Evolutionary conservation across 2,329 filamentous ascomycete species (phyloP).

Genomic region (Colletotrichum liaoningense): DNA sequence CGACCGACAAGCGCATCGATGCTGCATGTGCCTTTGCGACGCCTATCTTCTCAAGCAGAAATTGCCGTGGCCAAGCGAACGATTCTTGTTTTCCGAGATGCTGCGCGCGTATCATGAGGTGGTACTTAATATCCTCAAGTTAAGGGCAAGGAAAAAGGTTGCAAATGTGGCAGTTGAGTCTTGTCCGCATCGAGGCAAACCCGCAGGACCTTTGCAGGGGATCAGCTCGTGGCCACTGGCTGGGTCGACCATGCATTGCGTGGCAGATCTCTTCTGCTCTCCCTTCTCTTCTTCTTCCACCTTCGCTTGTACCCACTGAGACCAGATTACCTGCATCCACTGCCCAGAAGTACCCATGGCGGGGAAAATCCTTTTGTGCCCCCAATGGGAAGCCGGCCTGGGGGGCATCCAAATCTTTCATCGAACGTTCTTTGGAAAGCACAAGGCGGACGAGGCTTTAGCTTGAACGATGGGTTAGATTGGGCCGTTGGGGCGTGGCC

Average conservation of each 20-base stretch:
- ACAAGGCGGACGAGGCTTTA: background rate
- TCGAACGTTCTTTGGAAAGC: background rate
- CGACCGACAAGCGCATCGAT: background rate
- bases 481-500: background rate
- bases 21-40: background rate
- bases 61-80: background rate
- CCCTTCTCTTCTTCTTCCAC: conserved; percentile 7
- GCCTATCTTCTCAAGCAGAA: background rate
- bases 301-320: conserved; percentile 9
- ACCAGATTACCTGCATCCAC: conserved; percentile 2
- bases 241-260: conserved; percentile 12
- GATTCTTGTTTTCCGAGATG: background rate
- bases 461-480: background rate
- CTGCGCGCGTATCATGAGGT: conserved; percentile 8
- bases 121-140: conserved; percentile 36
- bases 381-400: background rate
- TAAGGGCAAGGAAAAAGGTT: conserved; percentile 22
- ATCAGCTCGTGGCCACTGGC: background rate
- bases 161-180: conserved; percentile 17
- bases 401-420: background rate
- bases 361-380: background rate
- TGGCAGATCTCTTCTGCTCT: conserved; percentile 21
- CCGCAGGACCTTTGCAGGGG: conserved; percentile 28
- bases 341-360: background rate
- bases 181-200: conserved; percentile 30